Evolutionary conservation across 2,329 filamentous ascomycete genomes (phyloP), one percentile per base, ranked within the genome.

Genomic region (Aureobasidium sp.): DNA sequence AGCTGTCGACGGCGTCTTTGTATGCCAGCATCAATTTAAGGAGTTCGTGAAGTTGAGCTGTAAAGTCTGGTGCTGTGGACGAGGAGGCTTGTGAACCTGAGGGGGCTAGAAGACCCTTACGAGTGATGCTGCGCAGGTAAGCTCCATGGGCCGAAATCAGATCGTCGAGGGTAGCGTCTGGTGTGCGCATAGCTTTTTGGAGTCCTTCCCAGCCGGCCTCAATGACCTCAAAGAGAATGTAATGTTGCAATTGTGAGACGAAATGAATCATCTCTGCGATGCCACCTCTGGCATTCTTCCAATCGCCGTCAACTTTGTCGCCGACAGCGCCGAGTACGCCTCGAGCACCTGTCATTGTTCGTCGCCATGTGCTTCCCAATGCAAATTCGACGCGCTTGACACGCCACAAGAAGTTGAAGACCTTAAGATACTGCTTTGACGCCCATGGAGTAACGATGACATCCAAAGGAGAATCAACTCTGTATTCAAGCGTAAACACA

Each of bases 211-310:
- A 99, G 53, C 90, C 94, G 39, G 90, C 88, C 74, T 99, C 94
- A 68, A 99, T 97, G 68, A 99, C 94, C 75, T 99, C 94, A 71
- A 97, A 99, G 10, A 99, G 82, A 68, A 99, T 97, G 74, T 99
- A 99, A 78, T 97, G 97, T 75, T 99, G 94, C 15, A 99, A 82
- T 75, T 99, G 94, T 66, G 91, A 91, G 70, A 97, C 87, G 71
- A 99, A 97, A 74, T 99, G 95, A 17, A 97, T 90, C 94, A 99
- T 99, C 75, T 99, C 95, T 13, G 93, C 92, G 41, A 97, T 86
- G 20, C 87, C 87, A 63, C 92, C 94, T 63, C 93, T 84, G 5
- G 92, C 95, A 15, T 83, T 86, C 73, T 96, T 97, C 94, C 94
- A 99, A 20, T 63, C 61, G 39, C 64, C 65, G 27, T 70, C 71